Conservation (phyloP, 2,329 filamentous ascomycete species). For the Xylariaceae sp. region DNA sequence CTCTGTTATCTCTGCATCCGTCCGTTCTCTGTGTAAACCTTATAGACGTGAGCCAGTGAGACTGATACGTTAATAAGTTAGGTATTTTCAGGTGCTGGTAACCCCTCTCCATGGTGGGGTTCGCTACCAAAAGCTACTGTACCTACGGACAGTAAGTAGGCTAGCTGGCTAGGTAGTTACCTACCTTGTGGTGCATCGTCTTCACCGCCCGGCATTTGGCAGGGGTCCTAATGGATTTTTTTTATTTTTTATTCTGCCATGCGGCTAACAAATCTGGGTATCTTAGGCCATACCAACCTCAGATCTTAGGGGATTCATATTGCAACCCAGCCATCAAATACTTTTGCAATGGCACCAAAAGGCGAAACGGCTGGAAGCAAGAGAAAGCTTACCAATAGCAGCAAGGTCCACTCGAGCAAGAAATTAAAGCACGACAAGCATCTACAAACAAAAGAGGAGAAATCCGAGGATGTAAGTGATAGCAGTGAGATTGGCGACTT, state of each 20-base stretch:
- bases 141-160: too few relatives aligned
- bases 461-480: conserved; percentile 42
- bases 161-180: too few relatives aligned
- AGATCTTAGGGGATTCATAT: not conserved
- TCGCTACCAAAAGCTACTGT: not conserved
- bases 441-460: conserved; percentile 42
- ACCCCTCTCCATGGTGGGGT: not conserved
- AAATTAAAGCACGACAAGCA: conserved; percentile 40
- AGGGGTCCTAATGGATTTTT: conserved; percentile 14
- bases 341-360: conserved; percentile 52
- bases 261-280: not conserved
- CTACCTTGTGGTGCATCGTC: too few relatives aligned
- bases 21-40: not conserved
- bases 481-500: conserved; percentile 43
- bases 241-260: conserved; percentile 3
- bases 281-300: not conserved
- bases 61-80: not conserved
- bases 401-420: conserved; percentile 47
- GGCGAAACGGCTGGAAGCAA: conserved; percentile 53
- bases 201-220: conserved; percentile 28
- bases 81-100: not conserved
- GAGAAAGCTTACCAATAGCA: conserved; percentile 58
- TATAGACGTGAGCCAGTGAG: not conserved
- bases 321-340: not conserved
- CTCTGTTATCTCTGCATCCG: not conserved